These are phyloP conservation scores for Fusarium begoniae DNA, from an alignment of 2,329 filamentous ascomycete genomes.

Conservation along the genomic window DNA sequence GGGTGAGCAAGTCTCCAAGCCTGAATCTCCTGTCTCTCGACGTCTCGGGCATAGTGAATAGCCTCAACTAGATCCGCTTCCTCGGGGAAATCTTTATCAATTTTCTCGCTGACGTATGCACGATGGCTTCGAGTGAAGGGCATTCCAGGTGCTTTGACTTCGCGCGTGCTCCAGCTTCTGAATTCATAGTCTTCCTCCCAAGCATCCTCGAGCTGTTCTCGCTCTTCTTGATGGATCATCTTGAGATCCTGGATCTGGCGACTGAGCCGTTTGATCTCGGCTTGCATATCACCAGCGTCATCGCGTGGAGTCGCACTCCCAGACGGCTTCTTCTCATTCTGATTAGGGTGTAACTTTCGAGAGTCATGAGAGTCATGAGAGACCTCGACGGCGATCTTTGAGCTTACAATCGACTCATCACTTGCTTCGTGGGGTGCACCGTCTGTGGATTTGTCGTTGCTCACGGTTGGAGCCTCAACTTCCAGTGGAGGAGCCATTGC, in stretches of 20 bases:
- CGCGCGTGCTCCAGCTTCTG: background rate
- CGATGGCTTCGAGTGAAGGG: background rate
- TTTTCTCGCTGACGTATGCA: background rate
- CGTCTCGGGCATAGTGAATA: background rate
- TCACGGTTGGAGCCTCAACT: no score
- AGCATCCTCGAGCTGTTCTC: background rate
- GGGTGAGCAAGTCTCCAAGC: background rate
- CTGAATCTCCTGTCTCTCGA: background rate
- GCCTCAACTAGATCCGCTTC: background rate
- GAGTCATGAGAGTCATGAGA: no score
- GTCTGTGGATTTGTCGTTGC: background rate
- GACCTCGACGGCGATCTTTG: background rate
- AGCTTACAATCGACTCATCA: accelerated
- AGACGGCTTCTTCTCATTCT: background rate
- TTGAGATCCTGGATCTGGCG: background rate
- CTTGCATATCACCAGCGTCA: background rate
- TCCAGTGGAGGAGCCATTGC: background rate
- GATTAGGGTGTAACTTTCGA: background rate
- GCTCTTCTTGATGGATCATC: background rate
- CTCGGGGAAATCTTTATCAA: background rate
- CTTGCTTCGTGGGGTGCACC: background rate
- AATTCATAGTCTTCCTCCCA: background rate
- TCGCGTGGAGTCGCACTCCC: background rate
- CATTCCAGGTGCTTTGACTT: background rate
- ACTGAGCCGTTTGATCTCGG: background rate